Percentiles rank a stretch among this genome's conserved stretches.
Conservation (phyloP, 2,329 filamentous ascomycete species). For the Herpotrichia juniperi region DNA sequence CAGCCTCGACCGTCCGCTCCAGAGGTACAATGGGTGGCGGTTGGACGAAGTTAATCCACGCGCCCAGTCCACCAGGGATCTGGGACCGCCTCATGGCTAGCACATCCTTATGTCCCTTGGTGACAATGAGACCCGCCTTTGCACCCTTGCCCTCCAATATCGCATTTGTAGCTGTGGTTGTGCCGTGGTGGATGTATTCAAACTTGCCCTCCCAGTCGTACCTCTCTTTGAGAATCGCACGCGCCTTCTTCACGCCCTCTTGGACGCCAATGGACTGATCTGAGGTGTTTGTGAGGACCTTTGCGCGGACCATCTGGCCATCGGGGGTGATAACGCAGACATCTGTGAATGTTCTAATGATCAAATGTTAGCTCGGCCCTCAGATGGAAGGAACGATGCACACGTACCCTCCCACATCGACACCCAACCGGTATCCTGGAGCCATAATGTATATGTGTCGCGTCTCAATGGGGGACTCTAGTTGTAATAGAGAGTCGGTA, state of each 20-base stretch:
- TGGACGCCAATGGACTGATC: constrained; percentile 57
- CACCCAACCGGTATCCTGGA: constrained; percentile 39
- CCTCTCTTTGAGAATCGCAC: constrained; percentile 45
- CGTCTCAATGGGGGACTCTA: background rate
- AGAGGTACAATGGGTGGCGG: constrained; percentile 57
- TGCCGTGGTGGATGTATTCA: constrained; percentile 58
- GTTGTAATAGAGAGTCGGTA: background rate
- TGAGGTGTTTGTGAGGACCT: constrained; percentile 52
- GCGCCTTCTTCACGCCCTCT: constrained; percentile 52
- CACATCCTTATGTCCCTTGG: constrained; percentile 57
- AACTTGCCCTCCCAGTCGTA: constrained; percentile 54
- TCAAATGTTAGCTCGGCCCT: background rate
- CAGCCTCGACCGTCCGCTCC: constrained; percentile 54
- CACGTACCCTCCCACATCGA: constrained; percentile 43
- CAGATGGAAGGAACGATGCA: background rate
- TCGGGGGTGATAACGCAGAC: constrained; percentile 55
- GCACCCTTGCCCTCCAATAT: constrained; percentile 58
- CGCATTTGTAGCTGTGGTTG: constrained; percentile 57
- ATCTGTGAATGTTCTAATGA: constrained; percentile 54
- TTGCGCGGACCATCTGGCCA: constrained; percentile 52
- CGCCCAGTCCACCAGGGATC: constrained; percentile 58
- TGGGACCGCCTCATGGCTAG: constrained; percentile 55
- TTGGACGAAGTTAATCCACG: constrained; percentile 56
- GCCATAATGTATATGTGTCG: constrained; percentile 19
- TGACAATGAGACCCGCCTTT: constrained; percentile 55